phyloP scores from a whole-genome alignment of 306 rosid species.

The Sicyos baderoa region DNA sequence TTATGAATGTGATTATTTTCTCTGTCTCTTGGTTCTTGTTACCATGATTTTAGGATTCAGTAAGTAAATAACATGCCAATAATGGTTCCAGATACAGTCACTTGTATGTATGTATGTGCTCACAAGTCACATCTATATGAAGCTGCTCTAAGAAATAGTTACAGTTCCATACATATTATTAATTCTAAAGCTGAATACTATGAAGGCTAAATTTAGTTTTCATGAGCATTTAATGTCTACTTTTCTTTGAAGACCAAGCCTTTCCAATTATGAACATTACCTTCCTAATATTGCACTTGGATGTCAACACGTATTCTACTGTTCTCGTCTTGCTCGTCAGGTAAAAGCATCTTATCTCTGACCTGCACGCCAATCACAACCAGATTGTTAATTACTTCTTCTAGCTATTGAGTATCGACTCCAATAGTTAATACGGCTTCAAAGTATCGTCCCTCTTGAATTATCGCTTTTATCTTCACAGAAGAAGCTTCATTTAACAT shows the following conservation, averaged over 20 bases:
- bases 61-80: not conserved
- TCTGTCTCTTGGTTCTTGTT: not conserved
- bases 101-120: not conserved
- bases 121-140: constrained; percentile 23
- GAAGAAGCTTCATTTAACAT: not conserved
- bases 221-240: not conserved
- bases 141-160: constrained; percentile 24
- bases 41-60: not conserved
- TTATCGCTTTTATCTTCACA: not conserved
- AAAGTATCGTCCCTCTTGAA: not conserved
- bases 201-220: not conserved
- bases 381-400: not conserved
- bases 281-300: constrained; percentile 11
- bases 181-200: not conserved
- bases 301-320: not conserved
- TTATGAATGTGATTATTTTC: not conserved
- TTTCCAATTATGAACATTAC: not conserved
- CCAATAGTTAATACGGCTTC: not conserved
- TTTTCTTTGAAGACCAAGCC: constrained; percentile 1
- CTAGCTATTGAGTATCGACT: not conserved
- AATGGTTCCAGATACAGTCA: constrained; percentile 29
- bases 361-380: not conserved
- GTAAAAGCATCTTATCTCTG: constrained; percentile 9
- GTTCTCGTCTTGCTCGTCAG: not conserved
- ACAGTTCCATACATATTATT: constrained; percentile 19